Evolutionary conservation across 192 early-diverging fungal genomes (phyloP), one percentile per base, ranked within the genome.

Genomic region (Endogone sp.): DNA sequence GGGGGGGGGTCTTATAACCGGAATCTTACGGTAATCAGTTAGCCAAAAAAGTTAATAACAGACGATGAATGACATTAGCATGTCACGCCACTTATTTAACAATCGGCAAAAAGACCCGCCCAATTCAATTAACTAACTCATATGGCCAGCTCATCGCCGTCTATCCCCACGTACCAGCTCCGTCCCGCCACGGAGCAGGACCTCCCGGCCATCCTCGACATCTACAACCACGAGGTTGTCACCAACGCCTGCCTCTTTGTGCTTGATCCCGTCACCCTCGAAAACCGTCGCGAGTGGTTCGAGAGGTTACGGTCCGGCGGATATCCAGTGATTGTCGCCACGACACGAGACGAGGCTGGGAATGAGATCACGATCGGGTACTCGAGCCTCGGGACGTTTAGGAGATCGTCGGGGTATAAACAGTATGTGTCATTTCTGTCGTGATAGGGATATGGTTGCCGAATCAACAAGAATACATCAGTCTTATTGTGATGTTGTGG

Each of bases 311-410:
- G 79, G 31, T 29, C 20, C 3, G 78, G 75, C 8, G 83, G 83
- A 2, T 82, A 81, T 27, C 83, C 83, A 25, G 59, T 82, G 25
- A 63, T 85, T 22, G 83, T 82, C 29, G 83, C 81, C 23, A 71
- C 61, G 3, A 75, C 71, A 20, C 32, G 74, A 23, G 64, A 30
- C 0, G 69, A 70, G 37, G 37, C 4, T 2, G 67, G 63, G n/a
- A 61, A 78, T 10, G 68, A 75, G 13, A 26, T 56, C 9, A 62
- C 74, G 9, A 68, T 62, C 23, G 77, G 77, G 3, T 78, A 74
- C 10, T 44, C 68, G 22, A 74, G 65, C 2, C 32, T 78, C 10
- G 65, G 72, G 4, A 67, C 68, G 55, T 78, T 78, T 62, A 65
- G 77, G 54, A 64, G 67, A 9, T 71, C 71, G 62, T 71, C 70